A percentile compares a stretch with the other conserved stretches of the same genome.
These are phyloP conservation scores for Gentiana macrophylla DNA, from an alignment of 257 asterid genomes.

Conservation along the genomic window DNA sequence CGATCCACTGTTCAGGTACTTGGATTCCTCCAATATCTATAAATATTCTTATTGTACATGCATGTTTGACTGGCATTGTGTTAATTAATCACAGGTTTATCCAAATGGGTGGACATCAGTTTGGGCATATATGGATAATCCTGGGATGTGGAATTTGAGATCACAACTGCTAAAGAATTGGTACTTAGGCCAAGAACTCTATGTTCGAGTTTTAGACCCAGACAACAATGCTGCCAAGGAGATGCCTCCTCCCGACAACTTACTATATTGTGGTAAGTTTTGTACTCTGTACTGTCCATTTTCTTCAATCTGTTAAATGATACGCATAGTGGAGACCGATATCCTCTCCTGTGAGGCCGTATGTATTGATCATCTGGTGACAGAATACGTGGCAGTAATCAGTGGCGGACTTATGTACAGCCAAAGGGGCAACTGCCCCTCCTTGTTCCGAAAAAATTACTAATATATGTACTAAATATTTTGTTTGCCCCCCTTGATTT, in stretches of 20 bases:
- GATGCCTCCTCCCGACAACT: slow-evolving; percentile 32
- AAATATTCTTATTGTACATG: neutral
- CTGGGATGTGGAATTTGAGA: slow-evolving; percentile 90
- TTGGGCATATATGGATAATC: slow-evolving; percentile 53
- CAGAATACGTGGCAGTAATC: neutral
- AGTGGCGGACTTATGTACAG: too few species aligned
- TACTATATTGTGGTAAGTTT: slow-evolving; percentile 14
- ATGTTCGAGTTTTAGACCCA: slow-evolving; percentile 54
- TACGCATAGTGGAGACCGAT: too few species aligned
- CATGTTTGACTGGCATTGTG: neutral
- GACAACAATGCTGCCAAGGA: slow-evolving; percentile 54
- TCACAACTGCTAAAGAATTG: slow-evolving; percentile 43
- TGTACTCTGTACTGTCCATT: too few species aligned
- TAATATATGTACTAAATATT: too few species aligned
- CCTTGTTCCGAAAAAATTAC: too few species aligned
- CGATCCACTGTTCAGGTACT: slow-evolving; percentile 56
- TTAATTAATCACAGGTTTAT: slow-evolving; percentile 32
- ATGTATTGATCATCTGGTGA: neutral
- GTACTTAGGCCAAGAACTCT: slow-evolving; percentile 71
- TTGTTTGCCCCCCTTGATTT: too few species aligned
- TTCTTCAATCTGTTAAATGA: neutral
- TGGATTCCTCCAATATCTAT: too few species aligned
- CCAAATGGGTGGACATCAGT: slow-evolving; percentile 68
- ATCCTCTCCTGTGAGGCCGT: too few species aligned
- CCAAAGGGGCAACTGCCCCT: too few species aligned